Percentiles rank a stretch among this genome's conserved stretches.
phyloP scores from a whole-genome alignment of 345 rosid species.

The Linum tenue region DNA sequence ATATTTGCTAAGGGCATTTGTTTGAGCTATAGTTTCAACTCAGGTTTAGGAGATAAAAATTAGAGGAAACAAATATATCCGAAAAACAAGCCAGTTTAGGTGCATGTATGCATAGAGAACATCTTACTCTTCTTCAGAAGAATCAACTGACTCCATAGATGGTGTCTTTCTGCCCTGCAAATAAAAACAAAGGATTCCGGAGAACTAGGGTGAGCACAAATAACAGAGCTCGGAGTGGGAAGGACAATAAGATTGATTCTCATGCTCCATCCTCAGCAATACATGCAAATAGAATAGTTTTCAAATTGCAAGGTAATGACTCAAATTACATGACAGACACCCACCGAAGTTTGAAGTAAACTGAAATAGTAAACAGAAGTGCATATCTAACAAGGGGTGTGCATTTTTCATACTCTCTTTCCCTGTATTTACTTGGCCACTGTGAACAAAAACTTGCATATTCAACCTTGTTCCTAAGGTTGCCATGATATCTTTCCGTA shows the following conservation, averaged over 20 bases:
- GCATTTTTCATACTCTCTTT: neutral
- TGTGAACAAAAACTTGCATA: neutral
- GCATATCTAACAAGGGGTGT: neutral
- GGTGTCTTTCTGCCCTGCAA: conserved; percentile 77
- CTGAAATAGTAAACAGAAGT: neutral
- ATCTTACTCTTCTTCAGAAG: conserved; percentile 96
- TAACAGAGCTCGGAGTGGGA: neutral
- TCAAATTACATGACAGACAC: neutral
- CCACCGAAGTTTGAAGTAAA: neutral
- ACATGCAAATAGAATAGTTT: neutral
- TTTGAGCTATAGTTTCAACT: no score
- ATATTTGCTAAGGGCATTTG: no score
- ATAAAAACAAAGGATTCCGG: conserved; percentile 2
- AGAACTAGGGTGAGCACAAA: neutral
- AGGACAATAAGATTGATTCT: neutral
- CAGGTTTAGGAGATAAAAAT: no score
- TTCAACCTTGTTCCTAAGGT: neutral
- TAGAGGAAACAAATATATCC: neutral
- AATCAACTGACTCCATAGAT: conserved; percentile 83
- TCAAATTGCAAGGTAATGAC: neutral
- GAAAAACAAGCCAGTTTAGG: neutral
- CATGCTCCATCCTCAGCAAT: neutral
- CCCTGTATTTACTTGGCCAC: neutral
- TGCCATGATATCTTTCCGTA: neutral
- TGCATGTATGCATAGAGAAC: conserved; percentile 3